Conservation (phyloP, 257 asterid species). For the Ilex aquifolium region DNA sequence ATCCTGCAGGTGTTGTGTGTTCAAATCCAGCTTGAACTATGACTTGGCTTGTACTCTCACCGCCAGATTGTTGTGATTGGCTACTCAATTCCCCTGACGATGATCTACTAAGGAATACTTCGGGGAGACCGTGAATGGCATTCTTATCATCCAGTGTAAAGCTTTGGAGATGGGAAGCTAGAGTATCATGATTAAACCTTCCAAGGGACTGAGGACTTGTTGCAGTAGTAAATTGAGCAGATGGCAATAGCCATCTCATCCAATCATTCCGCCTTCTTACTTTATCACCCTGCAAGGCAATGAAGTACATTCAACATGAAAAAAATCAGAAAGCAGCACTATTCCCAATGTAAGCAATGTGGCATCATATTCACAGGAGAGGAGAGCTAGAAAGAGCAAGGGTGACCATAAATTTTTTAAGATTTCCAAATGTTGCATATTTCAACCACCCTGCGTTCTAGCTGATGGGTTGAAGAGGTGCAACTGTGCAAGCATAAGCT, state of each 20-base stretch:
- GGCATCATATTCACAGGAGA: too few species aligned
- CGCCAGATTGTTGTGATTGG: constrained; percentile 17
- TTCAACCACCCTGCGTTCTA: too few species aligned
- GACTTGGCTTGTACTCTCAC: constrained; percentile 3
- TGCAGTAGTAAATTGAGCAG: constrained; percentile 15
- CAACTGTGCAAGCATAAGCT: background rate
- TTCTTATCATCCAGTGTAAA: constrained; percentile 38
- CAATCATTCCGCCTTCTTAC: constrained; percentile 58
- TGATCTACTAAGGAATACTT: constrained; percentile 22
- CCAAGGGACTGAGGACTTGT: constrained; percentile 35
- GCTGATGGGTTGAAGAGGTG: too few species aligned
- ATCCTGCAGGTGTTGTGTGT: constrained; percentile 4
- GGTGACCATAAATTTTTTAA: background rate
- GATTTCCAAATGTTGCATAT: background rate
- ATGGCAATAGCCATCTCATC: constrained; percentile 54
- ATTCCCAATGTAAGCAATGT: too few species aligned
- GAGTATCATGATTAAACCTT: constrained; percentile 25
- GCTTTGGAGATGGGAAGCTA: constrained; percentile 31
- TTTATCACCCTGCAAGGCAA: constrained; percentile 50
- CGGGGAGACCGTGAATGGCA: constrained; percentile 16
- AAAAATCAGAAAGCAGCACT: background rate
- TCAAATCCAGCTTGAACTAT: constrained; percentile 7
- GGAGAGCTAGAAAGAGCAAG: background rate
- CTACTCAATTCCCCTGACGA: constrained; percentile 32
- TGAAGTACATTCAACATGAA: background rate